Evolutionary conservation across 495 filamentous ascomycete species (phyloP).

Genomic region (Amniculicola lignicola): DNA sequence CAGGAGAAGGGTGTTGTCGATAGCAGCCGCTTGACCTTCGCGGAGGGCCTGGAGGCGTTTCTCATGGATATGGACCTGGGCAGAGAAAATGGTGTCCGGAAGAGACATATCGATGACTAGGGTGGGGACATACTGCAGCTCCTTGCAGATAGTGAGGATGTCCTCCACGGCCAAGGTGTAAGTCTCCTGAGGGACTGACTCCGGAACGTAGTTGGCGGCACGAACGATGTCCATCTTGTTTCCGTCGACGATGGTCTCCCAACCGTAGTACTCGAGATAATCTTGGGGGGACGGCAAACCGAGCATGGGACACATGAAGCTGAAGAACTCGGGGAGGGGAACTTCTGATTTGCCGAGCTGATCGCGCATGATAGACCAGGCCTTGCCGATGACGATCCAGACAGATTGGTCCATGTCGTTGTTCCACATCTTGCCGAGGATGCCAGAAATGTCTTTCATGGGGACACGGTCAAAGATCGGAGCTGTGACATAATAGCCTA

Average conservation of each 20-base stretch:
- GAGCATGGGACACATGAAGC: conserved; percentile 41
- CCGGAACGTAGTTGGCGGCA: too few species aligned
- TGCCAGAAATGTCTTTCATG: conserved; percentile 37
- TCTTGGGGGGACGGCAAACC: conserved; percentile 41
- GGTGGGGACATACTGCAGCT: too few species aligned
- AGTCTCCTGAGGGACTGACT: too few species aligned
- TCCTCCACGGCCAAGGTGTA: too few species aligned
- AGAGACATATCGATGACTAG: too few species aligned
- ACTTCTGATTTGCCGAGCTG: conserved; percentile 41
- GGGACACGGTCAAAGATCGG: not conserved
- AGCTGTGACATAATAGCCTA: conserved; percentile 8
- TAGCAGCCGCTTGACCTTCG: too few species aligned
- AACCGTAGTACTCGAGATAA: conserved; percentile 48
- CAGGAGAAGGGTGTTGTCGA: too few species aligned
- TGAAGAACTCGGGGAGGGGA: conserved; percentile 44
- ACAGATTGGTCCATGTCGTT: conserved; percentile 47
- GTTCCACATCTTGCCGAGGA: conserved; percentile 47
- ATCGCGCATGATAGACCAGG: conserved; percentile 52
- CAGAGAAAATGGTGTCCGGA: too few species aligned
- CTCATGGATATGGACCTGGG: too few species aligned
- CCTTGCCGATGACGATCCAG: conserved; percentile 50
- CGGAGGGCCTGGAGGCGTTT: too few species aligned
- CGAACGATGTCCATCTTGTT: too few species aligned
- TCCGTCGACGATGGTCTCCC: conserved; percentile 34
- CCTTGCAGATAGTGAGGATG: too few species aligned